Percentiles rank a stretch among this genome's conserved stretches.
Conservation (phyloP, 352 stramenopile genomes). For the Pythium insidiosum region DNA sequence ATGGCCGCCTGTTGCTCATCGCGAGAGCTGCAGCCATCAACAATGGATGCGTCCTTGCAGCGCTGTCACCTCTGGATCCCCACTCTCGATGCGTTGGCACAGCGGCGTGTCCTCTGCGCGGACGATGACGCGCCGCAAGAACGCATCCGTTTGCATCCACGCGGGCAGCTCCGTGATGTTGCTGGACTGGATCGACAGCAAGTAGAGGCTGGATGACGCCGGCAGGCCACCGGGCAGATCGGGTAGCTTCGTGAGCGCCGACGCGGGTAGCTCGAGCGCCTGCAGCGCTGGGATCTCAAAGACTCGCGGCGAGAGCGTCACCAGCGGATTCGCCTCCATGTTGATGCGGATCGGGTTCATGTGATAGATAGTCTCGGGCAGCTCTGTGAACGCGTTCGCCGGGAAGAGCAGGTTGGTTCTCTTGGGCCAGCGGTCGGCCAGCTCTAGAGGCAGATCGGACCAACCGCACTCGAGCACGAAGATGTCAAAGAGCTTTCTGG, state of each 20-base stretch:
- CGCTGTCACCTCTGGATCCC: not conserved
- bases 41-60: not conserved
- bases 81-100: not conserved
- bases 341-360: conserved; percentile 10
- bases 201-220: not conserved
- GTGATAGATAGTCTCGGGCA: conserved; percentile 1
- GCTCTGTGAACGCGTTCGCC: not conserved
- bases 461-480: conserved; percentile 5
- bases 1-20: too few species aligned
- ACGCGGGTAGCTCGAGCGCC: conserved; percentile 1
- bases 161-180: conserved; percentile 6
- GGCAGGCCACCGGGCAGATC: not conserved
- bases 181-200: conserved; percentile 3
- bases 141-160: conserved; percentile 8
- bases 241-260: conserved; percentile 2
- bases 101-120: conserved; percentile 8
- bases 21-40: too few species aligned
- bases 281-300: conserved; percentile 8
- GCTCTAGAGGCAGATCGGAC: conserved; percentile 1
- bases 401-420: conserved; percentile 7
- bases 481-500: conserved; percentile 3
- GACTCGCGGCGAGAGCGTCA: not conserved
- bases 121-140: conserved; percentile 1
- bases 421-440: not conserved
- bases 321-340: conserved; percentile 6